These are phyloP conservation scores for Rhododendron kiyosumense DNA, from an alignment of 148 eudicot species.

Conservation along the genomic window DNA sequence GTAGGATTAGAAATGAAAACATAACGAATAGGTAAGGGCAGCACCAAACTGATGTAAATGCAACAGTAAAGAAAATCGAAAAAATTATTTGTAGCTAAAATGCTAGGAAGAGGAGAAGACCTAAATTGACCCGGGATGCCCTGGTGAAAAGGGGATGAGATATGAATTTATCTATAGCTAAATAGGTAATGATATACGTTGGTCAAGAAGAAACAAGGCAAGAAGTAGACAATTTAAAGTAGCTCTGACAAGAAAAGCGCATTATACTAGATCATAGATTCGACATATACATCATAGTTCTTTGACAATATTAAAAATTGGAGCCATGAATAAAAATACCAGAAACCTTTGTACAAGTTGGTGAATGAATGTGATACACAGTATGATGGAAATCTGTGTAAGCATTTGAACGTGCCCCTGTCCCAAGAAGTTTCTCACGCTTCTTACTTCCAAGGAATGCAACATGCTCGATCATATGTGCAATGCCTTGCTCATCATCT, in stretches of 20 bases:
- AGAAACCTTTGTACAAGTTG: slow-evolving; percentile 72
- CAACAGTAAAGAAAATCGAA: neutral
- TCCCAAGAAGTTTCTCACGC: slow-evolving; percentile 93
- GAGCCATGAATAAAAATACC: neutral
- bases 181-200: neutral
- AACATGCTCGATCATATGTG: slow-evolving; percentile 99
- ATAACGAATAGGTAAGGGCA: neutral
- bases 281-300: neutral
- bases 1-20: neutral
- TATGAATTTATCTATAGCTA: neutral
- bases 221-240: neutral
- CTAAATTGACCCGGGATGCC: neutral
- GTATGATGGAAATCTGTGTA: slow-evolving; percentile 99
- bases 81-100: neutral
- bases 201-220: neutral
- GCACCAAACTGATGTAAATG: neutral
- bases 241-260: neutral
- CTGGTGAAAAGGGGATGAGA: neutral
- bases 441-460: slow-evolving; percentile 99
- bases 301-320: neutral
- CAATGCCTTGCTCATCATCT: slow-evolving; percentile 98
- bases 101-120: neutral
- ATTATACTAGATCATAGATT: neutral
- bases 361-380: slow-evolving; percentile 96
- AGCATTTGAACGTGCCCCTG: slow-evolving; percentile 99